A percentile compares a stretch with the other conserved stretches of the same genome.
Conservation (phyloP, 2,329 filamentous ascomycete genomes). For the Fusarium papillatum region DNA sequence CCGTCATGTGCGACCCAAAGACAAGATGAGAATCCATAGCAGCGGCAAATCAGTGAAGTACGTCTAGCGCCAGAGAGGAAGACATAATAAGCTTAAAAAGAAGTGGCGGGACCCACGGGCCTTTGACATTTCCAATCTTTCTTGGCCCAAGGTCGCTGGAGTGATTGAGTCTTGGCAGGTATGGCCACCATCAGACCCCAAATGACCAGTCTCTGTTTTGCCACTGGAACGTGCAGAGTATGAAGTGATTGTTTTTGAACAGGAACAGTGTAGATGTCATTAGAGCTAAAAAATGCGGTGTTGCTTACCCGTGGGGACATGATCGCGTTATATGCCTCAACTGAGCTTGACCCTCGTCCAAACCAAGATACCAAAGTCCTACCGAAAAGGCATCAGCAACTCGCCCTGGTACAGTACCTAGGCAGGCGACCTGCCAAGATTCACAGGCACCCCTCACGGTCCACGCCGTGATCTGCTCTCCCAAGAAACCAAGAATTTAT, state of each 20-base stretch:
- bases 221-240: background rate
- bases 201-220: background rate
- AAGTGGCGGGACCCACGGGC: conserved; percentile 1
- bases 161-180: background rate
- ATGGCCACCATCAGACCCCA: background rate
- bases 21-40: no score
- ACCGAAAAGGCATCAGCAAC: background rate
- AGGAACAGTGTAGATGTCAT: background rate
- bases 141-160: background rate
- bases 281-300: background rate
- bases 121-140: background rate
- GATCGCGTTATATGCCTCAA: background rate
- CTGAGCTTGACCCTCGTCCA: background rate
- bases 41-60: no score
- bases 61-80: background rate
- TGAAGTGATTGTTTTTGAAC: background rate
- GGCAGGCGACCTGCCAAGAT: background rate
- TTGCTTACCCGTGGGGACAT: background rate
- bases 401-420: background rate
- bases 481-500: background rate
- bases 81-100: conserved; percentile 14
- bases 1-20: background rate
- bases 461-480: conserved; percentile 4
- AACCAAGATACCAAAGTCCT: no score
- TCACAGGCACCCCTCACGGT: background rate